phyloP scores from a whole-genome alignment of 2,329 filamentous ascomycete species.

The Epichloe gansuensis region DNA sequence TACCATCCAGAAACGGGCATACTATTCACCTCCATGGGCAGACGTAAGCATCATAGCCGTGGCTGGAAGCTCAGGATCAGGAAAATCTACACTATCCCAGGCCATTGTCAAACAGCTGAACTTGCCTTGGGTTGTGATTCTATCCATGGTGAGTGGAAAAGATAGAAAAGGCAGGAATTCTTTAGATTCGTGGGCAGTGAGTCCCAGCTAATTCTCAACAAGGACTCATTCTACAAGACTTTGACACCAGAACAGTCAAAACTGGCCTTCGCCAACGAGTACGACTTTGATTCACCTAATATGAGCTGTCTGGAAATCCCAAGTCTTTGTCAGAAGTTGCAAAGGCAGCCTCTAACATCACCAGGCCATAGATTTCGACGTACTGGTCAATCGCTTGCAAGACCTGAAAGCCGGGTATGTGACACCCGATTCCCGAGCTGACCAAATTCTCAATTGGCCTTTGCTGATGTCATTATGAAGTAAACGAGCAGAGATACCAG shows the following conservation, averaged over 20 bases:
- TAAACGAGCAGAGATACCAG: constrained; percentile 77
- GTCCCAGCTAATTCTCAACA: constrained; percentile 12
- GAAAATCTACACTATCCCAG: constrained; percentile 87
- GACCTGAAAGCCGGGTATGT: constrained; percentile 84
- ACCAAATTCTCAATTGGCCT: background rate
- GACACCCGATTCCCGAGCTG: constrained; percentile 4
- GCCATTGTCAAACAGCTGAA: constrained; percentile 84
- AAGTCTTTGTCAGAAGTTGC: background rate
- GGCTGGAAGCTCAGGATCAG: constrained; percentile 84
- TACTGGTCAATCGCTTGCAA: constrained; percentile 62
- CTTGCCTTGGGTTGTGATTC: constrained; percentile 92
- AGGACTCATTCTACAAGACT: constrained; percentile 97
- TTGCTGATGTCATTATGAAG: constrained; percentile 27
- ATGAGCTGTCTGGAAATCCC: constrained; percentile 19
- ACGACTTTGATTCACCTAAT: constrained; percentile 88
- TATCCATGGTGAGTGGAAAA: constrained; percentile 65
- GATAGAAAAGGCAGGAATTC: background rate
- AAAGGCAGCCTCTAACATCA: background rate
- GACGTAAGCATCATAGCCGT: constrained; percentile 95
- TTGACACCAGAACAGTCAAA: constrained; percentile 66
- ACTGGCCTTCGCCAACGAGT: constrained; percentile 78
- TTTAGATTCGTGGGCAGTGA: background rate
- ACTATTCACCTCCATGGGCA: constrained; percentile 91
- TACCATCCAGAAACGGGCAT: constrained; percentile 45
- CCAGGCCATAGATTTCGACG: constrained; percentile 82